Evolutionary conservation across 495 filamentous ascomycete species (phyloP), one percentile per base, ranked within the genome.

Genomic region (Penicillium riverlandense): DNA sequence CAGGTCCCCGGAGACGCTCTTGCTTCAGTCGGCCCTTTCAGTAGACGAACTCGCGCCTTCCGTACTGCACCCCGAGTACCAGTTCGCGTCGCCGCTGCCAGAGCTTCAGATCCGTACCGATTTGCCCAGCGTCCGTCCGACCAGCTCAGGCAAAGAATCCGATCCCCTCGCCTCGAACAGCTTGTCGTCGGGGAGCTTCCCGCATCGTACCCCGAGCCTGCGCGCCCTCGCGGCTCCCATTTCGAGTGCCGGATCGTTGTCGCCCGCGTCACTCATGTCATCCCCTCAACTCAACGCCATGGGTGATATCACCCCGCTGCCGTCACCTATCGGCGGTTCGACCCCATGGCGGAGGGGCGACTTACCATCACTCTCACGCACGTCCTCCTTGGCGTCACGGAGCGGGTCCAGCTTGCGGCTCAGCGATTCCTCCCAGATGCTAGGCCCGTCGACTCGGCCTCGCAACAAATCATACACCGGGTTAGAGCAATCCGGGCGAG

Each of bases 251-350:
- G 74, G 69, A 11, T 84, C 80, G 6, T 54, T 78, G 15, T 85
- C 82, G 2, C 81, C 81, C 1, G 73, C 68, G 27, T 84, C 82
- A 10, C 40, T 66, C 15, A 53, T 81, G 13, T 78, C 82, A 6
- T 86, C 82, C 12, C 89, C 90, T 2, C 79, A 83, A 45, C 74
- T 95, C 33, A 80, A 82, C 45, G 86, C 90, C 13, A 83, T 96
- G 79, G 78, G 79, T 33, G 88, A 96, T 55, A 82, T 98, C 45
- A 98, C 92, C 5, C 92, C 92, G 40, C 65, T 98, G 15, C 92
- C 92, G 9, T 96, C 92, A 6, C 92, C 92, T 7, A 75, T 96
- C 33, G 70, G 86, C 45, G 75, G 76, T 7, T 82, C 84, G 36
- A 88, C 85, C 7, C 85, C 90, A n/a, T 61, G 80, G 81, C 52